Evolutionary conservation across 2,329 filamentous ascomycete genomes (phyloP), one percentile per base, ranked within the genome.

Genomic region (Aspergillus persii): DNA sequence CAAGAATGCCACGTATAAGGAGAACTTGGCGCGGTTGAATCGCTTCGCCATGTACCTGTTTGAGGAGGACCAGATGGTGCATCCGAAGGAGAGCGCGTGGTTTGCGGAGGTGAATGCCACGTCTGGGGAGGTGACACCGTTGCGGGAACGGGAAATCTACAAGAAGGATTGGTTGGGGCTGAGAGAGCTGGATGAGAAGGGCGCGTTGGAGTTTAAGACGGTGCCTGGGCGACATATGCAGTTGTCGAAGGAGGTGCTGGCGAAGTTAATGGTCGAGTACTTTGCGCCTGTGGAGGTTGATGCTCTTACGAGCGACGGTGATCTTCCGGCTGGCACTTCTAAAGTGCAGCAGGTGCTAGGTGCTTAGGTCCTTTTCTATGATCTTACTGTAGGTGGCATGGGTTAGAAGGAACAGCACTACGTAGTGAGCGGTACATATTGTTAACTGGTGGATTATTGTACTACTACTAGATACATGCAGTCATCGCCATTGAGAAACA

Each of bases 121-220:
- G 3, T 79, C 70, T 60, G 81, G 80, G 1, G 83, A 87, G 61
- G 80, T 87, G 26, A 90, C 86, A 50, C 83, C 83, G 15, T 76
- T 99, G 72, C 82, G 84, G 64, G 84, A 92, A 54, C 82, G 91
- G 59, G 74, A 76, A 30, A 80, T 98, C 2, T 99, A 97, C 75
- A 85, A 84, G 66, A 89, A 98, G 77, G 94, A 99, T 78, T 99
- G 95, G 95, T 79, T 99, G 30, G 95, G 95, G 0, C 79, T 99
- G 73, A 90, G 85, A 74, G 78, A 79, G 68, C 78, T 99, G 69
- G 93, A 97, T 77, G 79, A 88, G 73, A 89, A 89, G 79, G 91
- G 89, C 2, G 90, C 85, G 1, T 78, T 99, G 67, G 83, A 88
- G 58, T 96, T 97, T 76, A 81, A 86, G 73, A 87, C 81, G 2